Evolutionary conservation across 192 early-diverging fungal species (phyloP), one percentile per base, ranked within the genome.

Genomic region (Pilaira anomala): DNA sequence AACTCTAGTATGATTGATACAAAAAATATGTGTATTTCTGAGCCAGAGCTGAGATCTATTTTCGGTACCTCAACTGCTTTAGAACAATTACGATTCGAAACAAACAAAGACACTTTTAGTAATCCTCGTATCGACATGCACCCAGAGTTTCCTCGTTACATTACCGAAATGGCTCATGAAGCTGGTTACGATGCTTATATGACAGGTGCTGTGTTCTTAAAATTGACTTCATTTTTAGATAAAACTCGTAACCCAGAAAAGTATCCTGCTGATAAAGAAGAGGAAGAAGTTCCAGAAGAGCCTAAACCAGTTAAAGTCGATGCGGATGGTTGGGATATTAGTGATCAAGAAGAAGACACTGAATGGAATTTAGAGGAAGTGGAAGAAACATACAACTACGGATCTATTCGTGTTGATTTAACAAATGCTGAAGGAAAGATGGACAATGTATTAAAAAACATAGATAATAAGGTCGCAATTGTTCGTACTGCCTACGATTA

Each of bases 151-250:
- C 42, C 65, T 28, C 59, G 62, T 25, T 76, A 76, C 53, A 53
- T 73, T 33, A 61, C 71, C 9, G 65, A 72, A 1, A 80, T 73
- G 42, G 84, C 84, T 68, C 96, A 98, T 67, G 96, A 98, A 63
- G 96, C 96, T 25, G 96, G 91, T 7, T 98, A 88, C 63, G 96
- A 98, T 69, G 92, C 93, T 1, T 96, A 89, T 65, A 83, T 89
- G 41, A 98, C 96, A 6, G 96, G 96, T 7, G 79, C 82, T 16
- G 80, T 83, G 0, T 95, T 93, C 66, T 72, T 92, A 36, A 80
- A 85, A 14, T 78, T 94, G 67, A 51, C 74, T 28, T 76, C 71
- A 19, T 79, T 65, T 41, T 61, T 83, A 33, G 30, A 49, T 29
- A 50, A 49, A 28, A 14, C 8, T 13, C n/a, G 26, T n/a, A 59